Conservation (phyloP, 345 rosid genomes). For the Brassica juncea region DNA sequence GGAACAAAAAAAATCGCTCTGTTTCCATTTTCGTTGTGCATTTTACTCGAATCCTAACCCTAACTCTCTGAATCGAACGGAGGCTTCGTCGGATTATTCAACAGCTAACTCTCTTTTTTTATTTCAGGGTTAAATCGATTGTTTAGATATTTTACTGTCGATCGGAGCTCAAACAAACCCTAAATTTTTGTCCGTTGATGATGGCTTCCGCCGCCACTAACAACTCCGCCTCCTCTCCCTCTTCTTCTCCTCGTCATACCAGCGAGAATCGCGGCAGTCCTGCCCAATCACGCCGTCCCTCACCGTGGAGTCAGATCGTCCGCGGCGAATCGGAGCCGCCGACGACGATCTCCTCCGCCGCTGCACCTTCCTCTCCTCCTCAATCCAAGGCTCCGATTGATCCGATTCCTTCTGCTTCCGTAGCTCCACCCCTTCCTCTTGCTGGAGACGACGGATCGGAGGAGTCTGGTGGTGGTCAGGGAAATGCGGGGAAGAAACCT, state of each 20-base stretch:
- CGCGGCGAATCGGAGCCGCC: slow-evolving; percentile 40
- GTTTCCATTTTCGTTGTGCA: slow-evolving; percentile 3
- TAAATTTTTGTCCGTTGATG: slow-evolving; percentile 22
- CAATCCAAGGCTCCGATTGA: slow-evolving; percentile 30
- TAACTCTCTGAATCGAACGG: neutral
- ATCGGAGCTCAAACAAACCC: slow-evolving; percentile 40
- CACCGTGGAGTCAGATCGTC: slow-evolving; percentile 41
- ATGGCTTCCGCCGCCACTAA: slow-evolving; percentile 31
- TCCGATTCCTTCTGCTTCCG: slow-evolving; percentile 15
- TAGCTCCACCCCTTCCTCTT: slow-evolving; percentile 27
- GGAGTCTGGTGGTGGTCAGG: slow-evolving; percentile 35
- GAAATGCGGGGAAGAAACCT: slow-evolving; percentile 65
- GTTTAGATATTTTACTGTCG: slow-evolving; percentile 16
- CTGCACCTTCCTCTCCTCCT: slow-evolving; percentile 1
- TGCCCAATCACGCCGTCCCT: slow-evolving; percentile 29
- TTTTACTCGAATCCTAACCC: slow-evolving; percentile 34
- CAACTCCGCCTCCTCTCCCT: neutral
- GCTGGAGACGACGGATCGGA: slow-evolving; percentile 19
- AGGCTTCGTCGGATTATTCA: slow-evolving; percentile 8
- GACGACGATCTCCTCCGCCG: slow-evolving; percentile 11
- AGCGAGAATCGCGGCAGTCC: slow-evolving; percentile 33
- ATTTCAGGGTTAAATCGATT: slow-evolving; percentile 18
- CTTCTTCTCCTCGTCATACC: slow-evolving; percentile 21
- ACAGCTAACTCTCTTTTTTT: neutral
- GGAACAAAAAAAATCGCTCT: neutral